phyloP scores from a whole-genome alignment of 441 rosid species.

The Macaranga tanarius region DNA sequence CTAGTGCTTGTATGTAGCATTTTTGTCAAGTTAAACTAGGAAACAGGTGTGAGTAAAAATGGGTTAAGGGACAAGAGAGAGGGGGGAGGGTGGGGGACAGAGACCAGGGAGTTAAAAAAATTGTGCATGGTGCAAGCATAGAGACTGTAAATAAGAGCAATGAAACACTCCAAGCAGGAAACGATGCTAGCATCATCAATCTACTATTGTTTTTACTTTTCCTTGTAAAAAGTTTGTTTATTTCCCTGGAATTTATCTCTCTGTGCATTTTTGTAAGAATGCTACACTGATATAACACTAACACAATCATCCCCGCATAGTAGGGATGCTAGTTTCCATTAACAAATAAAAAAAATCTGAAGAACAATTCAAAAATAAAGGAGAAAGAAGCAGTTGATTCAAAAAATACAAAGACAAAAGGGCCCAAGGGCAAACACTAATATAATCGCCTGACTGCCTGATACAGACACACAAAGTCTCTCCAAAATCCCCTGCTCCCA shows the following conservation, averaged over 20 bases:
- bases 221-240: background rate
- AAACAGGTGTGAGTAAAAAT: background rate
- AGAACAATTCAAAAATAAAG: background rate
- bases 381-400: background rate
- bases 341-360: constrained; percentile 3
- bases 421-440: background rate
- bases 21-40: background rate
- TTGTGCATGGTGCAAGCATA: background rate
- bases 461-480: background rate
- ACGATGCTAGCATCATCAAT: background rate
- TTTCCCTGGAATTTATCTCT: constrained; percentile 8
- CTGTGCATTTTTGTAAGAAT: background rate
- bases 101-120: too few species aligned
- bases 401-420: background rate
- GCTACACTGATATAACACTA: background rate
- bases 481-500: background rate
- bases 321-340: background rate
- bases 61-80: background rate
- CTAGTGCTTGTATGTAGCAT: background rate
- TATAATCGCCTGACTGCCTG: background rate
- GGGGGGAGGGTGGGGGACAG: background rate
- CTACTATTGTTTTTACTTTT: background rate
- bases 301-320: background rate
- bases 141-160: constrained; percentile 1
- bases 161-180: background rate